phyloP scores from a whole-genome alignment of 352 stramenopile genomes.

The Phytophthora foliorum region DNA sequence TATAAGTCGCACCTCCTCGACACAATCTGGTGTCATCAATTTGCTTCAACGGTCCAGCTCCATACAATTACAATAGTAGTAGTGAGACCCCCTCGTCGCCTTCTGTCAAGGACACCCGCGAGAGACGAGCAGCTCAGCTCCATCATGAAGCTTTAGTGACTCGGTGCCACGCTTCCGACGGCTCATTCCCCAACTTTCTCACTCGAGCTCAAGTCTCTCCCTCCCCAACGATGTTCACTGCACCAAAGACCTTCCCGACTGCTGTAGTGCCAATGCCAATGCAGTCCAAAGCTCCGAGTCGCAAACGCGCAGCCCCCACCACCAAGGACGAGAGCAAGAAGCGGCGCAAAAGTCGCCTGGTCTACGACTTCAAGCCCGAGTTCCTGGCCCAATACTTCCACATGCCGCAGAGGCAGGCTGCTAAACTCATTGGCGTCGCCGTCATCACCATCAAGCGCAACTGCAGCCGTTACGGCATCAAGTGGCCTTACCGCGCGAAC shows the following conservation, averaged over 20 bases:
- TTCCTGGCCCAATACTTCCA: conserved; percentile 58
- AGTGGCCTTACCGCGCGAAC: conserved; percentile 49
- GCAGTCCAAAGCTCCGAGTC: neutral
- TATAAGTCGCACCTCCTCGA: neutral
- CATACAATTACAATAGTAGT: conserved; percentile 27
- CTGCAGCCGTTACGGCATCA: conserved; percentile 45
- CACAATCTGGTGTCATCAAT: conserved; percentile 51
- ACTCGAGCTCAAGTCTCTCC: conserved; percentile 19
- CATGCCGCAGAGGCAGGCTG: conserved; percentile 53
- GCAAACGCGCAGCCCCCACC: conserved; percentile 18
- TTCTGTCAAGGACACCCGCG: conserved; percentile 20
- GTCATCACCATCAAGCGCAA: conserved; percentile 55
- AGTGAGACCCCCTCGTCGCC: conserved; percentile 36
- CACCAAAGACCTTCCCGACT: neutral
- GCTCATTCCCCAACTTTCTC: conserved; percentile 52
- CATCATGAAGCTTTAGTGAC: conserved; percentile 1
- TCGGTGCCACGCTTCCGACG: conserved; percentile 6
- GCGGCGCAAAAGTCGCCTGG: conserved; percentile 52
- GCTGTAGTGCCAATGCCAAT: conserved; percentile 1
- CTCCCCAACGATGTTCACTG: conserved; percentile 11
- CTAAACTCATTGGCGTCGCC: conserved; percentile 34
- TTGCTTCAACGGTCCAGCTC: conserved; percentile 32
- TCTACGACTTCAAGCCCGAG: conserved; percentile 53
- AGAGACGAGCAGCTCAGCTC: conserved; percentile 27
- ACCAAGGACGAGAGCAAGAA: conserved; percentile 22